Conservation (phyloP, 2,329 filamentous ascomycete genomes). For the Chaetomiaceae sp. region DNA sequence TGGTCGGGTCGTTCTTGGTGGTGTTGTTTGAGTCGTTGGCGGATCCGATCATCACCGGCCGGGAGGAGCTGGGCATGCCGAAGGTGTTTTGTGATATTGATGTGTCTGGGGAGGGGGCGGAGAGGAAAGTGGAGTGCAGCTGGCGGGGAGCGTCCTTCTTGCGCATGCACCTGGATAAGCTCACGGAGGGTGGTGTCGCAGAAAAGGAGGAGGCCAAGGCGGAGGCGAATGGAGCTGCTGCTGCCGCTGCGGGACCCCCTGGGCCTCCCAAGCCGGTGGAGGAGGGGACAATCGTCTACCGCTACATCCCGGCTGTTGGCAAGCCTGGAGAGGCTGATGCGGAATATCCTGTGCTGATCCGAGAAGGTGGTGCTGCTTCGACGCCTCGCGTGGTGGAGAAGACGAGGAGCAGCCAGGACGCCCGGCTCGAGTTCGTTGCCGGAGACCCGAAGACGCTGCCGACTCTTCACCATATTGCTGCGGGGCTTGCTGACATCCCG, state of each 20-base stretch:
- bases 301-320: slow-evolving; percentile 54
- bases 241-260: background rate
- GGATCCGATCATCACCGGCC: slow-evolving; percentile 55
- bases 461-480: slow-evolving; percentile 55
- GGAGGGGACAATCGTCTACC: slow-evolving; percentile 34
- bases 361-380: slow-evolving; percentile 32
- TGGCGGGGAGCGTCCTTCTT: slow-evolving; percentile 1
- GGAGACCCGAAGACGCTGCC: slow-evolving; percentile 52
- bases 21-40: slow-evolving; percentile 54
- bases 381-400: slow-evolving; percentile 25
- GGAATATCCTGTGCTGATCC: slow-evolving; percentile 44
- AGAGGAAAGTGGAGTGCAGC: background rate
- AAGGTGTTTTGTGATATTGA: slow-evolving; percentile 53
- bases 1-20: slow-evolving; percentile 51
- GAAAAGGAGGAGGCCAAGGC: background rate
- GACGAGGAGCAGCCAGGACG: slow-evolving; percentile 35
- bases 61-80: slow-evolving; percentile 59
- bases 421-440: slow-evolving; percentile 43
- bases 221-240: background rate
- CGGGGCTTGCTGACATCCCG: slow-evolving; percentile 49
- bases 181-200: background rate
- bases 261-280: background rate
- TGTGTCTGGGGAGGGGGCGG: slow-evolving; percentile 24
- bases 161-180: background rate
- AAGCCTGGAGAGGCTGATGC: slow-evolving; percentile 47